Conservation (phyloP, 148 eudicot species). For the Pharnaceum exiguum region DNA sequence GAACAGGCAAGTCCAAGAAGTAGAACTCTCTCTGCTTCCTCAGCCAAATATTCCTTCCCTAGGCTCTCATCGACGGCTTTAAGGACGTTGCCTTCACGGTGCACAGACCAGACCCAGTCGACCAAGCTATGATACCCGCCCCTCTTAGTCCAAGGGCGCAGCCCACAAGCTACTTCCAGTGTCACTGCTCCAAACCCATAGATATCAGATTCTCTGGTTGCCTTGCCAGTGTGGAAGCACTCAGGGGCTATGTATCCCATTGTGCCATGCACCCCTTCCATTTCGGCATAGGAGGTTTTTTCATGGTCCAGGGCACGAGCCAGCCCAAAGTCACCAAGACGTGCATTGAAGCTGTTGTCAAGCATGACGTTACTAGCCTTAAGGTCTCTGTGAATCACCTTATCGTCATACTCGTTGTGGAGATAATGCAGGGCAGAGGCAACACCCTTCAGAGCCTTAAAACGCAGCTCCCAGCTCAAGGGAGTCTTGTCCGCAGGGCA, state of each 20-base stretch:
- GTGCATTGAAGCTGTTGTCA: conserved; percentile 69
- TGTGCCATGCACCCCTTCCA: conserved; percentile 68
- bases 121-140: conserved; percentile 44
- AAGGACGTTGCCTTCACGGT: conserved; percentile 48
- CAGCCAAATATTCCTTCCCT: conserved; percentile 31
- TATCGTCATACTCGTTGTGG: conserved; percentile 65
- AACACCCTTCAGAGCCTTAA: conserved; percentile 39
- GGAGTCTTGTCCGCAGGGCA: conserved; percentile 12
- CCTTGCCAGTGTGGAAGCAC: conserved; percentile 73
- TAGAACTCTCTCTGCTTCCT: conserved; percentile 59
- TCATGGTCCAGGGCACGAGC: conserved; percentile 78
- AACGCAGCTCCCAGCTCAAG: conserved; percentile 41
- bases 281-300: conserved; percentile 60
- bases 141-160: conserved; percentile 45
- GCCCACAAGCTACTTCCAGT: conserved; percentile 64
- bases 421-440: conserved; percentile 57
- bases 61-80: conserved; percentile 57
- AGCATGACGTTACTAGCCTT: conserved; percentile 92
- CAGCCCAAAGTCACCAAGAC: conserved; percentile 80
- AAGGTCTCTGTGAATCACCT: conserved; percentile 79
- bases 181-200: conserved; percentile 72
- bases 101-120: conserved; percentile 82
- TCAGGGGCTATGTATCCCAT: conserved; percentile 90
- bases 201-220: conserved; percentile 65
- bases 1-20: conserved; percentile 71